Conservation (phyloP, 2,329 filamentous ascomycete genomes). For the Sporothrix phasma region DNA sequence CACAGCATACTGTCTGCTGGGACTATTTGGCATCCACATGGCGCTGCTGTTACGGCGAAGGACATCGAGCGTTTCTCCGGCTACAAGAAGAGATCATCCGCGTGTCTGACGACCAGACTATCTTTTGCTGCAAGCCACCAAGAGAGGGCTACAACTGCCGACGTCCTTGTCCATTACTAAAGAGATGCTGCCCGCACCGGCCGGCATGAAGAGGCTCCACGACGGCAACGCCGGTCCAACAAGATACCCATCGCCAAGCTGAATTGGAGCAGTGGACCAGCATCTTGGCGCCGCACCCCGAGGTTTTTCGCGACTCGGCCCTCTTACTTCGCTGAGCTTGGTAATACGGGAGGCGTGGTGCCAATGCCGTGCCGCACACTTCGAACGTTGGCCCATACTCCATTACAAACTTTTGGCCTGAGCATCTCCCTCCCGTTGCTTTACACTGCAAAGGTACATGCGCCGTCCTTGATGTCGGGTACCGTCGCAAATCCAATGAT, state of each 20-base stretch:
- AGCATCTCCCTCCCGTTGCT: slow-evolving; percentile 15
- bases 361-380: neutral
- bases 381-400: slow-evolving; percentile 4
- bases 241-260: neutral
- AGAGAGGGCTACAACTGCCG: neutral
- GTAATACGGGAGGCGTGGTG: neutral
- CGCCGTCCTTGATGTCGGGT: slow-evolving; percentile 14
- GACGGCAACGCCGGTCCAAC: neutral
- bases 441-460: slow-evolving; percentile 13
- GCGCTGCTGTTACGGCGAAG: slow-evolving; percentile 20
- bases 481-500: neutral
- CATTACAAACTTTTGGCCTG: slow-evolving; percentile 18
- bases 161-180: neutral
- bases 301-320: slow-evolving; percentile 12
- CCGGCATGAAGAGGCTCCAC: neutral
- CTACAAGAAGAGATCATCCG: slow-evolving; percentile 20
- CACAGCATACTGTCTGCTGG: slow-evolving; percentile 19
- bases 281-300: slow-evolving; percentile 16
- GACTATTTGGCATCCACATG: slow-evolving; percentile 19
- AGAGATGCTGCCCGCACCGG: neutral
- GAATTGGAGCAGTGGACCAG: slow-evolving; percentile 15
- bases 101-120: slow-evolving; percentile 16
- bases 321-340: slow-evolving; percentile 7
- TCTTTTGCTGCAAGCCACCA: slow-evolving; percentile 20
- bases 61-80: slow-evolving; percentile 15